phyloP scores from a whole-genome alignment of 805 yeast genomes.

The Candida arabinofermentans region DNA sequence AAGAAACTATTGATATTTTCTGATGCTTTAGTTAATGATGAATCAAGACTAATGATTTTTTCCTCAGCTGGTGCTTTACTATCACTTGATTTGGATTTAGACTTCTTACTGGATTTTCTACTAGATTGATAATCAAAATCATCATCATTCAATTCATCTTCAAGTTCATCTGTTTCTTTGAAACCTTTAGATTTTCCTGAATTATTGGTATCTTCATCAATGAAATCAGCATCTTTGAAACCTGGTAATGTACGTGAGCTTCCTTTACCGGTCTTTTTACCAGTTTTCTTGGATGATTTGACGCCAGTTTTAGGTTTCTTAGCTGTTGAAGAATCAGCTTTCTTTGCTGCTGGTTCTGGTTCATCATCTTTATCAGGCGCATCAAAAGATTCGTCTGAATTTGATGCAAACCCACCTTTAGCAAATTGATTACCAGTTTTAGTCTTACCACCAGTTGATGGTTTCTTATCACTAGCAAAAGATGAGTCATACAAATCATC shows the following conservation, averaged over 20 bases:
- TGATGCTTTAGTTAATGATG: slow-evolving; percentile 7
- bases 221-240: slow-evolving; percentile 20
- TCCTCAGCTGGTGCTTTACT: no score
- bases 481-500: slow-evolving; percentile 3
- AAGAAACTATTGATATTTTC: slow-evolving; percentile 16
- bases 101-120: no score
- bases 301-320: not conserved
- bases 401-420: slow-evolving; percentile 24
- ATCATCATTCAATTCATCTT: slow-evolving; percentile 1
- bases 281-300: not conserved
- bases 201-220: slow-evolving; percentile 12
- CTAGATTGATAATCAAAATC: not conserved
- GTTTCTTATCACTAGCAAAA: slow-evolving; percentile 5
- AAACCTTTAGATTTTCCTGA: slow-evolving; percentile 23
- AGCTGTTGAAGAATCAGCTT: not conserved
- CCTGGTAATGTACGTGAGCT: slow-evolving; percentile 5
- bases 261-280: not conserved
- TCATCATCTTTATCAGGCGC: slow-evolving; percentile 2
- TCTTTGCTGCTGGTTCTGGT: not conserved
- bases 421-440: slow-evolving; percentile 5
- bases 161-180: slow-evolving; percentile 22
- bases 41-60: slow-evolving; percentile 1
- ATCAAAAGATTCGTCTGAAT: slow-evolving; percentile 10
- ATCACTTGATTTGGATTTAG: no score
- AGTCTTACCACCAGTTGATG: not conserved